These are phyloP conservation scores for Melanogaster broomeanus DNA, from an alignment of 768 basidiomycete genomes.

Conservation along the genomic window DNA sequence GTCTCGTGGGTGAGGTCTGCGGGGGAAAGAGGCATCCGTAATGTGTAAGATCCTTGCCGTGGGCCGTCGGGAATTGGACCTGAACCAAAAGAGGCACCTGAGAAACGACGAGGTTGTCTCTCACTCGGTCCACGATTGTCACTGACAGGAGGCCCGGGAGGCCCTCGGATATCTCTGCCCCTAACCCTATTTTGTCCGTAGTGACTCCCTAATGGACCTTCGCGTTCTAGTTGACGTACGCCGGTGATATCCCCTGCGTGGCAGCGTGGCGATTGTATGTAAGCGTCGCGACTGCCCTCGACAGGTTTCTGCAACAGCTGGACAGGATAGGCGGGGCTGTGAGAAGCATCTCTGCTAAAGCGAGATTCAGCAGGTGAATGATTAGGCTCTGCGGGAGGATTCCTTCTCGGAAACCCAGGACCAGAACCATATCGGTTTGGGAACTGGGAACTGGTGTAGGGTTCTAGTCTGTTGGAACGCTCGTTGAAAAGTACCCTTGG, in stretches of 20 bases:
- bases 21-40: conserved; percentile 18
- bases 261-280: conserved; percentile 17
- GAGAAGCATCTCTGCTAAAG: conserved; percentile 46
- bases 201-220: conserved; percentile 12
- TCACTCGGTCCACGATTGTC: conserved; percentile 20
- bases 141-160: conserved; percentile 10
- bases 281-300: conserved; percentile 17
- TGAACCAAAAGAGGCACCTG: conserved; percentile 16
- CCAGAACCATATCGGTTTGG: conserved; percentile 40
- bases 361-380: conserved; percentile 45
- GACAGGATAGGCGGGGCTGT: conserved; percentile 41
- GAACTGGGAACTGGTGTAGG: conserved; percentile 60
- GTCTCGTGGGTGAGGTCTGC: conserved; percentile 46
- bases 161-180: conserved; percentile 15
- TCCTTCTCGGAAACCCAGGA: conserved; percentile 41
- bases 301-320: conserved; percentile 64
- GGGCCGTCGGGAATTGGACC: conserved; percentile 23
- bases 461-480: conserved; percentile 86
- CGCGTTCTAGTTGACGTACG: conserved; percentile 21
- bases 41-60: conserved; percentile 19
- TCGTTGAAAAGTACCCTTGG: conserved; percentile 94
- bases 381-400: conserved; percentile 44
- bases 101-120: conserved; percentile 23
- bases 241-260: conserved; percentile 16
- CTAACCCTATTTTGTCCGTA: conserved; percentile 18